Percentiles rank a stretch among this genome's conserved stretches.
These are phyloP conservation scores for Boletus reticulatus DNA, from an alignment of 768 basidiomycete species.

Conservation along the genomic window DNA sequence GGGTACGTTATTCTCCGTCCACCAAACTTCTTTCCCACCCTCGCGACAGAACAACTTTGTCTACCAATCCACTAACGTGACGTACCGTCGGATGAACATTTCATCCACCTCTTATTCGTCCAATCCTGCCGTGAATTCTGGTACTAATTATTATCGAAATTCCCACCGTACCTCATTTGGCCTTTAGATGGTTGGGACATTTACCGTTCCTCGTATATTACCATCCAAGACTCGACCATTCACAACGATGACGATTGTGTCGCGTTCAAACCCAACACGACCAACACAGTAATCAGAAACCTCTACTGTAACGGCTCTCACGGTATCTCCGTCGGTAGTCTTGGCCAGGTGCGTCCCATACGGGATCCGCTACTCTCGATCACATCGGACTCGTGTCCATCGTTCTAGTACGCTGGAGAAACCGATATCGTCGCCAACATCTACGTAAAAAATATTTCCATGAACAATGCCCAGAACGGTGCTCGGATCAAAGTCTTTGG, in stretches of 20 bases:
- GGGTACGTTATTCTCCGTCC: conserved; percentile 30
- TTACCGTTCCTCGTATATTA: conserved; percentile 37
- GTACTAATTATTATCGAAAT: conserved; percentile 4
- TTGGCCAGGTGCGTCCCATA: conserved; percentile 36
- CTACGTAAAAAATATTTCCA: conserved; percentile 39
- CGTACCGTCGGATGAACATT: conserved; percentile 39
- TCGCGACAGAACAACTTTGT: conserved; percentile 35
- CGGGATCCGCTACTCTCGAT: background rate
- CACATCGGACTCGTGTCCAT: background rate
- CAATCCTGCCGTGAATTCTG: conserved; percentile 34
- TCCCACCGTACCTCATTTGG: background rate
- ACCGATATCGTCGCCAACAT: conserved; percentile 46
- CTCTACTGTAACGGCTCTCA: conserved; percentile 38
- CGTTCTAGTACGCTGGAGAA: conserved; percentile 33
- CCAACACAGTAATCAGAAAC: conserved; percentile 39
- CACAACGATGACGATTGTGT: conserved; percentile 44
- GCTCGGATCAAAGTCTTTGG: conserved; percentile 54
- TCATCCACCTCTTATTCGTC: conserved; percentile 34
- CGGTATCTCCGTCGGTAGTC: conserved; percentile 49
- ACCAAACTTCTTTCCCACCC: background rate
- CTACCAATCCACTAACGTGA: conserved; percentile 42
- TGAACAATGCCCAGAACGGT: conserved; percentile 47
- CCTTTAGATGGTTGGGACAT: conserved; percentile 47
- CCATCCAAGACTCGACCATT: conserved; percentile 37
- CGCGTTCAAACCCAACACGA: conserved; percentile 31